phyloP scores from a whole-genome alignment of 2,329 filamentous ascomycete genomes.

The Penicillium oxalicum region DNA sequence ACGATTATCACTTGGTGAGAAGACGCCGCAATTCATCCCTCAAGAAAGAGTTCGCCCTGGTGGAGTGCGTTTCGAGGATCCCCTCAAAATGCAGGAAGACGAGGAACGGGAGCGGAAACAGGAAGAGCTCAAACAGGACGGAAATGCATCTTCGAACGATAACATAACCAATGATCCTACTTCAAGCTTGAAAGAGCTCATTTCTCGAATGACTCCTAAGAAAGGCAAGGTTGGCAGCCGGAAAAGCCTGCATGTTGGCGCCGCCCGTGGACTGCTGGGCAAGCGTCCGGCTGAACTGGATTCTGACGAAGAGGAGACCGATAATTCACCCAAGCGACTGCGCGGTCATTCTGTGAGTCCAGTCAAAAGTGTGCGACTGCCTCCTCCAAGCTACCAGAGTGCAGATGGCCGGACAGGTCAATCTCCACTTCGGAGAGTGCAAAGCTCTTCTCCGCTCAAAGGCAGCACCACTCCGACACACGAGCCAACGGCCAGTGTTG shows the following conservation, averaged over 20 bases:
- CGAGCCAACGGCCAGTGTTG: slow-evolving; percentile 38
- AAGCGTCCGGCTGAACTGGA: slow-evolving; percentile 70
- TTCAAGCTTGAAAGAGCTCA: slow-evolving; percentile 67
- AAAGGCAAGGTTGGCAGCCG: slow-evolving; percentile 61
- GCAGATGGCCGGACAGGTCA: slow-evolving; percentile 53
- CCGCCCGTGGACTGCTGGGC: slow-evolving; percentile 65
- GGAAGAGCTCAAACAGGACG: slow-evolving; percentile 57
- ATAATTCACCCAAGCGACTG: slow-evolving; percentile 56
- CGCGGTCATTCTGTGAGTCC: slow-evolving; percentile 68
- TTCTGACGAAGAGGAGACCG: slow-evolving; percentile 54
- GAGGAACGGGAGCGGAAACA: slow-evolving; percentile 57
- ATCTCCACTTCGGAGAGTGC: slow-evolving; percentile 43
- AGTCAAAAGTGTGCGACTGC: slow-evolving; percentile 67
- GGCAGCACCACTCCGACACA: slow-evolving; percentile 49
- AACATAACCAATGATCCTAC: slow-evolving; percentile 58
- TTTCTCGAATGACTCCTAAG: slow-evolving; percentile 69
- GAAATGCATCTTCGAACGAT: slow-evolving; percentile 40
- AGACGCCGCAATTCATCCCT: slow-evolving; percentile 58
- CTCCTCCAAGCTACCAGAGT: slow-evolving; percentile 63
- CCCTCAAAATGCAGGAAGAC: slow-evolving; percentile 56
- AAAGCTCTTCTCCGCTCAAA: slow-evolving; percentile 30
- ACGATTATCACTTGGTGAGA: slow-evolving; percentile 64
- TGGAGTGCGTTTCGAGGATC: slow-evolving; percentile 60
- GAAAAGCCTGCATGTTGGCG: slow-evolving; percentile 71
- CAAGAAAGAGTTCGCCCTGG: slow-evolving; percentile 36